phyloP scores from a whole-genome alignment of 192 early-diverging fungal genomes.

The Backusella macrospora region DNA sequence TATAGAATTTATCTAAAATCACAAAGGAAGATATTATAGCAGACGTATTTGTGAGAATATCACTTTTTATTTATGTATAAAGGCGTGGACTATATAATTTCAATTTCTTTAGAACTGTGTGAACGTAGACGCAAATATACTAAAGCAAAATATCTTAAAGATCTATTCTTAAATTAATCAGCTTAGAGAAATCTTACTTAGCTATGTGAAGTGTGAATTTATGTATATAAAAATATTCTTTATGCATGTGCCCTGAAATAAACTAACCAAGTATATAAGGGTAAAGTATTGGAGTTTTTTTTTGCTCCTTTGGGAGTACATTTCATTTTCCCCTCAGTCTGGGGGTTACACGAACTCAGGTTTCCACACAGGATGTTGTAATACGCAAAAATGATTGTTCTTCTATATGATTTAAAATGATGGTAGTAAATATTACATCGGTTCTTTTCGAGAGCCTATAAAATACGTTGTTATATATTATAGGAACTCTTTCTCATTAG shows the following conservation, averaged over 20 bases:
- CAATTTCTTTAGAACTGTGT: not conserved
- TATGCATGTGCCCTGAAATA: not conserved
- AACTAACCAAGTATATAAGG: not conserved
- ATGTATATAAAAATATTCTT: not conserved
- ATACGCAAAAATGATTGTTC: too few species aligned
- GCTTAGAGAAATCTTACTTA: not conserved
- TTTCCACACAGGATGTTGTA: too few species aligned
- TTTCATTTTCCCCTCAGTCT: too few species aligned
- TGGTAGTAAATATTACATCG: too few species aligned
- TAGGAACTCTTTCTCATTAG: too few species aligned
- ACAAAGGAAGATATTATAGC: not conserved
- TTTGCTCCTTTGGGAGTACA: not conserved
- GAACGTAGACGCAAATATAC: not conserved
- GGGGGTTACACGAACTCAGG: too few species aligned
- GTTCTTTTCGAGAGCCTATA: too few species aligned
- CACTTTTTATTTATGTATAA: not conserved
- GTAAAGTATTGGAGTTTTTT: not conserved
- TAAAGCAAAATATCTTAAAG: too few species aligned
- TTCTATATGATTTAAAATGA: too few species aligned
- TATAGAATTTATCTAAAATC: not conserved
- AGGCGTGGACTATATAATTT: not conserved
- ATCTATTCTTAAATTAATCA: too few species aligned
- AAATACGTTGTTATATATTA: too few species aligned
- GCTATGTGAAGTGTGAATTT: not conserved
- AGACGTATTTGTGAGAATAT: not conserved